Conservation (phyloP, 257 asterid genomes). For the Solanum chmielewskii region DNA sequence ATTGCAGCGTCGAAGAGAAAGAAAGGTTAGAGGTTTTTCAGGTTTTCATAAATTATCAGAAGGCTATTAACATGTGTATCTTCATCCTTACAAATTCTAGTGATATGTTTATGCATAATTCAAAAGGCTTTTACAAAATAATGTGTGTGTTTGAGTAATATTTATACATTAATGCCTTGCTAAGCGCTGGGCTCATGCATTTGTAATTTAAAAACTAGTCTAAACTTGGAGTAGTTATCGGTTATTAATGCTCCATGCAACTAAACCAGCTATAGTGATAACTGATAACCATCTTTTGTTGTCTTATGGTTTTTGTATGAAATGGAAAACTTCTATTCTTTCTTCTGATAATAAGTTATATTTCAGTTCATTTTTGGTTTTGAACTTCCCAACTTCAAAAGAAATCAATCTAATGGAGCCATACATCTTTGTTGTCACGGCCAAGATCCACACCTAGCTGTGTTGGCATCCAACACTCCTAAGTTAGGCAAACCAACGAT, state of each 20-base stretch:
- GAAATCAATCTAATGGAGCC: background rate
- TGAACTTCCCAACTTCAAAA: background rate
- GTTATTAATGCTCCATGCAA: background rate
- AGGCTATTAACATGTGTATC: background rate
- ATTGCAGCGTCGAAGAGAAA: constrained; percentile 9
- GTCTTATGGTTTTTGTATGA: background rate
- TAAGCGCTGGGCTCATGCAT: background rate
- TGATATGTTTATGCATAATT: background rate
- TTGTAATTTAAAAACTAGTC: background rate
- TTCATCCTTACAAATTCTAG: background rate
- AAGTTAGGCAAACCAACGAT: background rate
- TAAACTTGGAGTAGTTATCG: background rate
- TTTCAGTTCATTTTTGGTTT: background rate
- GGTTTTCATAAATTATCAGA: background rate
- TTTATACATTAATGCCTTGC: background rate
- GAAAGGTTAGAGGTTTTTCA: background rate
- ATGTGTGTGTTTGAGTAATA: background rate
- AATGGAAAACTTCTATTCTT: background rate
- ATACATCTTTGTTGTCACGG: background rate
- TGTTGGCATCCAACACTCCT: background rate
- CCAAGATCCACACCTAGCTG: background rate
- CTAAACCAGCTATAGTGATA: background rate
- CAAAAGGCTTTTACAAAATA: no score
- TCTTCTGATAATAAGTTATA: background rate
- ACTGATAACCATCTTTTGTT: background rate